Evolutionary conservation across 768 basidiomycete species (phyloP).

Genomic region (Serendipita sp.): DNA sequence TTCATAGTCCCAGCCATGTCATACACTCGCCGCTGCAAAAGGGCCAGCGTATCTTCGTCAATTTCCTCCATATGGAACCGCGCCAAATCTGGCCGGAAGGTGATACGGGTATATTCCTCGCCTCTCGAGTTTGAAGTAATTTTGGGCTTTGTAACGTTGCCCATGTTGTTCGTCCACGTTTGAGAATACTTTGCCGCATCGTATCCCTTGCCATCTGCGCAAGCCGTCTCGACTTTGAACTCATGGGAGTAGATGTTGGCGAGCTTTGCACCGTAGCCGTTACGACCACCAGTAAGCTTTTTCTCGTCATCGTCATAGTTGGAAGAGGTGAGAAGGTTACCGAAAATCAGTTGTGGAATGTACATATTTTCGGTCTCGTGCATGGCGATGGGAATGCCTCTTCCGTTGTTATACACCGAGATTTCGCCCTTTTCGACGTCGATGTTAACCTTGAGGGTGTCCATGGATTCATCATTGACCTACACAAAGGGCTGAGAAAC

Average conservation of each 20-base stretch:
- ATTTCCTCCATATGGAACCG: conserved; percentile 86
- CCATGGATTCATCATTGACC: conserved; percentile 89
- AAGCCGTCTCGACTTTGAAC: conserved; percentile 91
- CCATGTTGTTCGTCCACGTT: conserved; percentile 89
- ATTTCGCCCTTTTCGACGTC: conserved; percentile 72
- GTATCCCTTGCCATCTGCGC: conserved; percentile 39
- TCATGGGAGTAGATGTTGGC: conserved; percentile 96
- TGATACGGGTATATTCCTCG: conserved; percentile 85
- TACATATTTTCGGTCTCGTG: conserved; percentile 85
- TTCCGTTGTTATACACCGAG: conserved; percentile 88
- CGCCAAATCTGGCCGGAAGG: conserved; percentile 80
- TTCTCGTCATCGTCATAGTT: conserved; percentile 99
- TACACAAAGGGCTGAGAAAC: conserved; percentile 18
- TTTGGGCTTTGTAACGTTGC: conserved; percentile 70
- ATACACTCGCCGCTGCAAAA: conserved; percentile 86
- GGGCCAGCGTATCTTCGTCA: conserved; percentile 76
- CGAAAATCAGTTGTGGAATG: conserved; percentile 95
- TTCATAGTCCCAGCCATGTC: conserved; percentile 93
- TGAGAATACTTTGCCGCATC: conserved; percentile 78
- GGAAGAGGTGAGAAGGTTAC: conserved; percentile 80
- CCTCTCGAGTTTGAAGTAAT: conserved; percentile 78
- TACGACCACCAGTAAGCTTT: conserved; percentile 95
- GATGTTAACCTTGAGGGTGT: conserved; percentile 74
- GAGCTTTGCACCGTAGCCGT: conserved; percentile 95
- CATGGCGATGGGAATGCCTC: conserved; percentile 92